phyloP scores from a whole-genome alignment of 192 early-diverging fungal species.

The Entomortierella lignicola region DNA sequence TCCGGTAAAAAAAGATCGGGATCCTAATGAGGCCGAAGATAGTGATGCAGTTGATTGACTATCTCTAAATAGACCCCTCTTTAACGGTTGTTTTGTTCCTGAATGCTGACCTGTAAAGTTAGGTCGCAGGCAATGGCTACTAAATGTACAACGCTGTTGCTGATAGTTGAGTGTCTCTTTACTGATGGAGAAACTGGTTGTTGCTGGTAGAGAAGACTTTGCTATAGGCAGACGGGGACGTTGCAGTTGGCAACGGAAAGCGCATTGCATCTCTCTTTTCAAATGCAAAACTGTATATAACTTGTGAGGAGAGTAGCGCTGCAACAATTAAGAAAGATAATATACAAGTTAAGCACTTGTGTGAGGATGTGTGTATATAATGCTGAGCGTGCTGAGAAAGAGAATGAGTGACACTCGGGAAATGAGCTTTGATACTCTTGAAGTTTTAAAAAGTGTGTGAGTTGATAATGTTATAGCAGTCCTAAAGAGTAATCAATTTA shows the following conservation, averaged over 20 bases:
- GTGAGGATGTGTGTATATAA: no score
- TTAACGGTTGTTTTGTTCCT: neutral
- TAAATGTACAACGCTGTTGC: neutral
- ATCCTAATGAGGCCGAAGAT: neutral
- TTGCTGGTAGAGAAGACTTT: neutral
- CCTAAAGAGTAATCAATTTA: neutral
- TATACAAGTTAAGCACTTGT: no score
- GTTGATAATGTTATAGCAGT: neutral
- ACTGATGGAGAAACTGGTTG: neutral
- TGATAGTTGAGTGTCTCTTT: neutral
- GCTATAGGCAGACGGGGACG: neutral
- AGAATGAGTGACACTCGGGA: no score
- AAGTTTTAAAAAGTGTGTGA: no score
- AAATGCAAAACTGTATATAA: neutral
- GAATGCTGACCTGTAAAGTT: neutral
- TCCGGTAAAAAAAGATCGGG: neutral
- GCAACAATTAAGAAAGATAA: neutral
- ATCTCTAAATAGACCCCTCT: neutral
- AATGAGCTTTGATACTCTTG: no score
- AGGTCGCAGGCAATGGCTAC: neutral
- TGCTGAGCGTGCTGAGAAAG: no score
- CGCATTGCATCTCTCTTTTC: conserved; percentile 29
- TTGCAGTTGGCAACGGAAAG: conserved; percentile 40
- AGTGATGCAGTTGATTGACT: neutral
- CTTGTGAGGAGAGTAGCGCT: neutral